Evolutionary conservation across 1,139 yeast genomes (phyloP).

Genomic region (Hemisphaericaspora subhashii): DNA sequence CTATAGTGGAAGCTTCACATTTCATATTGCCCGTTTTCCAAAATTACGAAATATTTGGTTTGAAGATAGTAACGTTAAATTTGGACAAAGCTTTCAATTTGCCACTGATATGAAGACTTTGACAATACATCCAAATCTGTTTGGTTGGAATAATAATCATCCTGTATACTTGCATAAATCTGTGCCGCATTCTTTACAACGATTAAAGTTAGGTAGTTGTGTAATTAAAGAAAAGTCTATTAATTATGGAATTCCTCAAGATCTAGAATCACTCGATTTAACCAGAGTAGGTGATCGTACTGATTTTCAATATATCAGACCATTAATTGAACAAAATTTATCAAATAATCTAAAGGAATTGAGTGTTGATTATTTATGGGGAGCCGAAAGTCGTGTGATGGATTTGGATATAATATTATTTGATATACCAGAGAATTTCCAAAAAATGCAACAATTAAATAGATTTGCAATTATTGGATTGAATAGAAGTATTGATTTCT

Average conservation of each 20-base stretch:
- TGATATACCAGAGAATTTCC: slow-evolving; percentile 1
- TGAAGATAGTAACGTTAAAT: slow-evolving; percentile 19
- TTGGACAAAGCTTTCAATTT: slow-evolving; percentile 10
- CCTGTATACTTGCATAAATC: slow-evolving; percentile 12
- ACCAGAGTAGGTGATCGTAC: slow-evolving; percentile 17
- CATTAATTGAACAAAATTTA: slow-evolving; percentile 12
- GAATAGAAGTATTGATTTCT: slow-evolving; percentile 2
- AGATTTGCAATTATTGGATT: slow-evolving; percentile 3
- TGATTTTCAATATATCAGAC: slow-evolving; percentile 11
- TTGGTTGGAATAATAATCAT: slow-evolving; percentile 18
- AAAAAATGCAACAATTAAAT: slow-evolving; percentile 4
- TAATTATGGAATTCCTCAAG: slow-evolving; percentile 14
- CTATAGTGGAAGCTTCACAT: slow-evolving; percentile 16
- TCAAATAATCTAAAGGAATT: slow-evolving; percentile 6
- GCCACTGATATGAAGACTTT: slow-evolving; percentile 7
- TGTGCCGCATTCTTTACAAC: slow-evolving; percentile 16
- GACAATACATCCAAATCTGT: slow-evolving; percentile 17
- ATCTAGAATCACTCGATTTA: slow-evolving; percentile 13
- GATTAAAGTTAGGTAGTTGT: slow-evolving; percentile 20
- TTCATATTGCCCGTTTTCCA: slow-evolving; percentile 16
- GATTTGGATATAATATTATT: slow-evolving; percentile 5
- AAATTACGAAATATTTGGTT: slow-evolving; percentile 18
- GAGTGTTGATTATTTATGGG: slow-evolving; percentile 6
- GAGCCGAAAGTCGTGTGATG: slow-evolving; percentile 1
- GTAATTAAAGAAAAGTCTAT: slow-evolving; percentile 12